Base-by-base conservation (phyloP, 257 asterid genomes). In the Plantago ovata region DNA sequence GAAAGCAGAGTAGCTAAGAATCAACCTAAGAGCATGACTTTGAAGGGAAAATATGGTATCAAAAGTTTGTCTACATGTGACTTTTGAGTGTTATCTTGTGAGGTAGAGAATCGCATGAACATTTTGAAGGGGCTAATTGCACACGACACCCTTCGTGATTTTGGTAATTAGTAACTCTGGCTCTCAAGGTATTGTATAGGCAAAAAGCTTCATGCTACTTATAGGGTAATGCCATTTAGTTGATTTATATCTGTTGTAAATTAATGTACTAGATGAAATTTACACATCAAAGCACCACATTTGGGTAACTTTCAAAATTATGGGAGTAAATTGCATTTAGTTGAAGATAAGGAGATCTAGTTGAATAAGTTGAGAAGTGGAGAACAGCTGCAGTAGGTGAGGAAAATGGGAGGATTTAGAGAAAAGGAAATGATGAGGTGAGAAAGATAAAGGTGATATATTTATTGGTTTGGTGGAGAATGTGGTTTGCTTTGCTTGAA, bases 401-500 rank as follows among this genome's bases (percentile, higher is more conserved):
- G 77, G 55, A 67, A 65, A 71, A 65, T 1, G 55, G 75, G 60
- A 55, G 41, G 50, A 68, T 60, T n/a, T n/a, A n/a, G n/a, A n/a
- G 45, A 42, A 51, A 63, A 51, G 66, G 38, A 69, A 69, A 51
- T 59, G 76, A 64, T 75, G 77, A 50, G 19, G 69, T 38, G 67
- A 69, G 55, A 65, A 20, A 47, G 55, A 46, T 6, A 28, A 3
- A 28, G 36, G 52, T 60, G 4, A 20, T 48, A 18, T 22, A 14
- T 60, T 48, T 14, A 52, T 48, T 28, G 66, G 77, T 71, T 73
- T 68, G 77, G 82, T 76, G 36, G 32, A 64, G 71, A 71, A 49
- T 56, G 81, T 59, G 77, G 68, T 63, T 72, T 64, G 78, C 80
- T 71, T 79, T 82, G 85, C 89, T 81, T 78, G 71, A 70, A 69